phyloP scores from a whole-genome alignment of 1,284 basidiomycete genomes.

The Cryptococcus wingfieldii region DNA sequence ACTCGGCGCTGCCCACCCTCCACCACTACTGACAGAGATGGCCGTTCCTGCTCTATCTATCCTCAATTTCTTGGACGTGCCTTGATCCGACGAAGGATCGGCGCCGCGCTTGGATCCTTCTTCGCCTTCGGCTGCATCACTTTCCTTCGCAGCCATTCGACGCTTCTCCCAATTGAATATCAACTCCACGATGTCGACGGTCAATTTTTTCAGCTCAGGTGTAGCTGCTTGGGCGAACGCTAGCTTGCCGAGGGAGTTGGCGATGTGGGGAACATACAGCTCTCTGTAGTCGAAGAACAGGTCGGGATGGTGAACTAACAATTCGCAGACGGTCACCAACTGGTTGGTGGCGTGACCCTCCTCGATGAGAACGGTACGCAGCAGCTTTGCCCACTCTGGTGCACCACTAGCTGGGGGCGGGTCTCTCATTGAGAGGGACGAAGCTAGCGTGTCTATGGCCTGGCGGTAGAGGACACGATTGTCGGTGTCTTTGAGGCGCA shows the following conservation, averaged over 20 bases:
- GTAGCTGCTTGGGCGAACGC: constrained; percentile 72
- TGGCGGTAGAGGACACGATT: constrained; percentile 71
- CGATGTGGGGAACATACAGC: constrained; percentile 93
- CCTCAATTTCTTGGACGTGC: constrained; percentile 50
- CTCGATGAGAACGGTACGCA: constrained; percentile 80
- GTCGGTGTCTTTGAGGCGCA: constrained; percentile 75
- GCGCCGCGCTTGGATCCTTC: constrained; percentile 29
- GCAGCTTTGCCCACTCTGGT: constrained; percentile 84
- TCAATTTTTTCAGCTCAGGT: constrained; percentile 74
- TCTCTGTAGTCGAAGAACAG: constrained; percentile 92
- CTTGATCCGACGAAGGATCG: constrained; percentile 23
- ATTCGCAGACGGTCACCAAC: constrained; percentile 82
- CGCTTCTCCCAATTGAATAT: constrained; percentile 81
- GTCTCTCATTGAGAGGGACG: constrained; percentile 64
- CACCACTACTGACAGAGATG: constrained; percentile 40
- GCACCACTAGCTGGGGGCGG: constrained; percentile 56
- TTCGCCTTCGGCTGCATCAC: constrained; percentile 48
- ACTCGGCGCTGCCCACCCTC: constrained; percentile 69
- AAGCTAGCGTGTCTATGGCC: constrained; percentile 86
- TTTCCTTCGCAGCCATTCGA: constrained; percentile 51
- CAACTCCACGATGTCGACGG: constrained; percentile 77
- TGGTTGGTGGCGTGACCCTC: constrained; percentile 80
- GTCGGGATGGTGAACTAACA: constrained; percentile 85
- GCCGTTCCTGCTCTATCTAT: constrained; percentile 51
- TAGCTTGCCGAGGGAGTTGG: constrained; percentile 81